These are phyloP conservation scores for Rhodotorula sp. DNA, from an alignment of 1,284 basidiomycete species.

Conservation along the genomic window DNA sequence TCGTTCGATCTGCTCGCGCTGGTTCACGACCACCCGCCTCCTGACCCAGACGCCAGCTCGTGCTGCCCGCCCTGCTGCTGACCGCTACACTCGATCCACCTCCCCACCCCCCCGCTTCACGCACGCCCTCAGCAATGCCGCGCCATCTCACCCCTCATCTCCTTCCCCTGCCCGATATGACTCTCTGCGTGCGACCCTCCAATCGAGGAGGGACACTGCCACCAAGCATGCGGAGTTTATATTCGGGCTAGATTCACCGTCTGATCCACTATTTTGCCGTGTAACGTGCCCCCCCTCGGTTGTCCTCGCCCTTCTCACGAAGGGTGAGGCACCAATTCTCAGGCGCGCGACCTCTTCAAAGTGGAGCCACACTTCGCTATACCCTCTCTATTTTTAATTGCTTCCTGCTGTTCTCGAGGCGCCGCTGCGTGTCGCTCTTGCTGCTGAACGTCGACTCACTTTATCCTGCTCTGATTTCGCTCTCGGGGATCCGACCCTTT, in stretches of 20 bases:
- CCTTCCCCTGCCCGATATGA: slow-evolving; percentile 10
- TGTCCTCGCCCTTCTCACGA: too few species aligned
- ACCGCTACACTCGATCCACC: neutral
- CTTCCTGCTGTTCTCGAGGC: neutral
- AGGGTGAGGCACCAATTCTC: neutral
- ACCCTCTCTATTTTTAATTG: too few species aligned
- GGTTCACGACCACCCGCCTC: too few species aligned
- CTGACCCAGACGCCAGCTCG: neutral
- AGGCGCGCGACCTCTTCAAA: slow-evolving; percentile 19
- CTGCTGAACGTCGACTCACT: too few species aligned
- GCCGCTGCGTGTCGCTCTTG: too few species aligned
- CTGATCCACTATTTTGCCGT: slow-evolving; percentile 20
- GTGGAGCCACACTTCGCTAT: neutral
- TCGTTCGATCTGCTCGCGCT: too few species aligned
- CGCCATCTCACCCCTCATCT: neutral
- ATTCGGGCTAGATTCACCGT: slow-evolving; percentile 5
- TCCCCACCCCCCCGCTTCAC: too few species aligned
- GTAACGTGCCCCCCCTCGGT: neutral
- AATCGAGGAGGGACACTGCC: slow-evolving; percentile 2
- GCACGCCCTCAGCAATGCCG: too few species aligned
- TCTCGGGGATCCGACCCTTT: too few species aligned
- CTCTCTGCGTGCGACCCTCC: slow-evolving; percentile 17
- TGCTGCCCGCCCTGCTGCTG: neutral
- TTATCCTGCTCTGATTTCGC: too few species aligned
- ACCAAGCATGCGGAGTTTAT: slow-evolving; percentile 19